Evolutionary conservation across 768 basidiomycete genomes (phyloP).

Genomic region (Collybia nuda): DNA sequence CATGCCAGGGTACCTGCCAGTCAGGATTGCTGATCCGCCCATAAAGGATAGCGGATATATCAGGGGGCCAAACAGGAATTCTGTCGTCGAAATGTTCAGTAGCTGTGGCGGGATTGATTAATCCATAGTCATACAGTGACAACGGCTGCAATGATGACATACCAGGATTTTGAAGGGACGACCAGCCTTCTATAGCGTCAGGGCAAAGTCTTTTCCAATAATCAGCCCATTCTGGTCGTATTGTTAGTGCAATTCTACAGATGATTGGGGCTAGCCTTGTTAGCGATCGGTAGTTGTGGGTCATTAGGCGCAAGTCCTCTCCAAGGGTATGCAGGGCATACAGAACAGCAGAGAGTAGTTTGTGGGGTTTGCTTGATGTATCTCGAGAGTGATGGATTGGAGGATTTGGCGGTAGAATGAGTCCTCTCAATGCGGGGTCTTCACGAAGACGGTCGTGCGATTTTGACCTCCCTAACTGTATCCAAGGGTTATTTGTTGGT

Average conservation of each 20-base stretch:
- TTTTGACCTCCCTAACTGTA: slow-evolving; percentile 39
- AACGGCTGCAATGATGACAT: slow-evolving; percentile 15
- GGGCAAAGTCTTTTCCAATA: slow-evolving; percentile 89
- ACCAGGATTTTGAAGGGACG: slow-evolving; percentile 43
- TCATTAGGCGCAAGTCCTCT: slow-evolving; percentile 63
- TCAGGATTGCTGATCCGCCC: slow-evolving; percentile 64
- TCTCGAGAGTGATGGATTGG: slow-evolving; percentile 19
- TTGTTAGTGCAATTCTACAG: slow-evolving; percentile 57
- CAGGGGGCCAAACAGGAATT: slow-evolving; percentile 76
- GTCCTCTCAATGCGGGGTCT: slow-evolving; percentile 52
- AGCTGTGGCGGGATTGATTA: slow-evolving; percentile 27
- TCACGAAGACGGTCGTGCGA: slow-evolving; percentile 52
- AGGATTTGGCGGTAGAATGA: slow-evolving; percentile 31
- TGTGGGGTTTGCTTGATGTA: slow-evolving; percentile 32
- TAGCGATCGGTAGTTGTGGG: slow-evolving; percentile 55
- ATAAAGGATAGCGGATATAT: slow-evolving; percentile 67
- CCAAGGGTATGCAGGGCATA: slow-evolving; percentile 80
- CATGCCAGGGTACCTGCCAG: slow-evolving; percentile 59
- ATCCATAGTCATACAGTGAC: background rate
- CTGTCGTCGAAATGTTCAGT: slow-evolving; percentile 62
- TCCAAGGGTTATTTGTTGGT: slow-evolving; percentile 40
- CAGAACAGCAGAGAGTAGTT: slow-evolving; percentile 56
- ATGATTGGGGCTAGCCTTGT: slow-evolving; percentile 59
- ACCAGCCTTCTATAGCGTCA: slow-evolving; percentile 59
- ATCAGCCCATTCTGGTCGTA: slow-evolving; percentile 87